Conservation (phyloP, 2,329 filamentous ascomycete genomes). For the Aspergillus fischeri region DNA sequence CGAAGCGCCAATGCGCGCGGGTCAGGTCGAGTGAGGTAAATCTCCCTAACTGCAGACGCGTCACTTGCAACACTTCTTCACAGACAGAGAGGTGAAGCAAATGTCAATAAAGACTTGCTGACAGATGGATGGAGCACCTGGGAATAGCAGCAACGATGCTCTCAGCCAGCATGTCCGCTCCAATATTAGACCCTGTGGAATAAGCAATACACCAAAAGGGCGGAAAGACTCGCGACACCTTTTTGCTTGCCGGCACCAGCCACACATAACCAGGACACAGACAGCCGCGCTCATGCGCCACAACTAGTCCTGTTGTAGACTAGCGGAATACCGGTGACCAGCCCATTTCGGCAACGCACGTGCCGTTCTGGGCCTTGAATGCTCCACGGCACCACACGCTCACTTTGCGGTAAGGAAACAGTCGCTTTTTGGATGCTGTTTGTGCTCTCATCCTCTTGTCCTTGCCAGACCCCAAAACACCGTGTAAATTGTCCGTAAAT, state of each 20-base stretch:
- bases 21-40: neutral
- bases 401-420: neutral
- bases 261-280: neutral
- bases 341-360: neutral
- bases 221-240: constrained; percentile 6
- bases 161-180: neutral
- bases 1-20: neutral
- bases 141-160: neutral
- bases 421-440: neutral
- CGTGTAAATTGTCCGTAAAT: neutral
- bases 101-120: neutral
- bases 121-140: neutral
- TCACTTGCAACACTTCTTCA: constrained; percentile 3
- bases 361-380: neutral
- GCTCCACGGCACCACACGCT: constrained; percentile 2
- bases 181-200: neutral
- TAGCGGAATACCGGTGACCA: neutral
- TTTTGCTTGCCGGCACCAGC: neutral
- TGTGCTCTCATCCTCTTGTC: neutral
- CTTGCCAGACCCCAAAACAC: neutral
- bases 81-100: neutral
- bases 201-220: neutral
- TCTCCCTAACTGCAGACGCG: neutral
- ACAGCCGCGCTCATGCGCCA: neutral
- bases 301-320: neutral